A percentile compares a stretch with the other conserved stretches of the same genome.
Conservation (phyloP, 2,329 filamentous ascomycete species). For the Dactylellina cionopaga region DNA sequence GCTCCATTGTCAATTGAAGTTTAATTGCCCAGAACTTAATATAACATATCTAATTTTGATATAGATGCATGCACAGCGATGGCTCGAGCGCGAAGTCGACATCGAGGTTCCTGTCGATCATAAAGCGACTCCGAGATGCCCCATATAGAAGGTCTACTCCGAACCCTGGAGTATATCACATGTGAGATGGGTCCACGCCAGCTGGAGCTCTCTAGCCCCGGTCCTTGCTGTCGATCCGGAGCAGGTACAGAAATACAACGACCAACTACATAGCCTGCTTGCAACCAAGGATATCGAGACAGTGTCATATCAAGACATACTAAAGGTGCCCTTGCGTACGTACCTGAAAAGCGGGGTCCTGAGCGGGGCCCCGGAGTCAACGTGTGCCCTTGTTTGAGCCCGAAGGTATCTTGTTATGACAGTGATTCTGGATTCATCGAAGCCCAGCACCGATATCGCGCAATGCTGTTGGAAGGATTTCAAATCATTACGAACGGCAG, state of each 20-base stretch:
- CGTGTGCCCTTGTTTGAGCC: neutral
- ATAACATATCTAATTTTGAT: constrained; percentile 5
- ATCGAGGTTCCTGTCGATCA: constrained; percentile 35
- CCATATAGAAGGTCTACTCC: constrained; percentile 15
- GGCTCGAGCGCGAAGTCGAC: constrained; percentile 17
- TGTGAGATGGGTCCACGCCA: constrained; percentile 10
- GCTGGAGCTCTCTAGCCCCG: constrained; percentile 20
- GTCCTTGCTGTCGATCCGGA: constrained; percentile 42
- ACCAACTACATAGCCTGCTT: neutral
- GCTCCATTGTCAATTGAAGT: constrained; percentile 17
- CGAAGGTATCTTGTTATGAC: neutral
- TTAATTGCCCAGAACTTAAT: constrained; percentile 6
- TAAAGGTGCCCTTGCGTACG: neutral
- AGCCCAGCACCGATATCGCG: neutral
- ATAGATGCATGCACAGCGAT: constrained; percentile 5
- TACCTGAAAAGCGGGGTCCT: constrained; percentile 27
- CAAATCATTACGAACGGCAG: too few species aligned
- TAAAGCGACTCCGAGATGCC: constrained; percentile 42
- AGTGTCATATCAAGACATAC: constrained; percentile 1
- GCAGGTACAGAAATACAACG: constrained; percentile 24
- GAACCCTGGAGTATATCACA: constrained; percentile 18
- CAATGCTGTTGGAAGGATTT: neutral
- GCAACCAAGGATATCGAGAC: constrained; percentile 18
- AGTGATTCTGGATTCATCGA: neutral
- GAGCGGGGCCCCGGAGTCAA: constrained; percentile 24